Evolutionary conservation across 2,329 filamentous ascomycete genomes (phyloP), one percentile per base, ranked within the genome.

Genomic region (Parasarocladium wereldwijsianum): DNA sequence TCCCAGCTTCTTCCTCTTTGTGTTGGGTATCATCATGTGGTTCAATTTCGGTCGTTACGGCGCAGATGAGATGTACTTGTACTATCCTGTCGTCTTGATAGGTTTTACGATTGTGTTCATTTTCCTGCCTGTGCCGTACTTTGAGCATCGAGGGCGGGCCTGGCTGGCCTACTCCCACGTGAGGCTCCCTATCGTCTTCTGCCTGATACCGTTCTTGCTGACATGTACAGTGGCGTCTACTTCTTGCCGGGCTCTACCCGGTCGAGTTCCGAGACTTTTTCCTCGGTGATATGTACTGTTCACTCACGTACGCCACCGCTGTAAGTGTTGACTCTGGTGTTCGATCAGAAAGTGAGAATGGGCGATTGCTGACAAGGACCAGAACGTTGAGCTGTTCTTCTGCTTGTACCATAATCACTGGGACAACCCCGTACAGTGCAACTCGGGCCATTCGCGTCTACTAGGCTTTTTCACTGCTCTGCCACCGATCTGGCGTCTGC

Each of bases 261-360:
- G 90, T 98, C 29, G 87, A 96, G 49, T 98, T 96, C 50, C 73
- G 86, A 34, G 90, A 98, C 53, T 96, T 98, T 57, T 96, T 94
- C 53, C 66, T 96, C 0, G 90, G 90, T 31, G 90, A 98, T 49
- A 94, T 96, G 64, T 93, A 93, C 52, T 96, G 87, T 54, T 96
- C 90, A 3, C 63, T 93, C 33, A 93, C 86, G 5, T 98, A 98
- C 52, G 70, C 78, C 11, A 82, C 83, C 54, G 78, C 82, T 36
- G 82, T 87, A 64, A 59, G 79, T 70, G 11, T 7, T 3, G 11
- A 4, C 4, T 9, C 17, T 4, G 2, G n/a, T n/a, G n/a, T n/a
- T n/a, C n/a, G n/a, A n/a, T n/a, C n/a, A n/a, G n/a, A n/a, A n/a
- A n/a, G n/a, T n/a, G n/a, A n/a, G n/a, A n/a, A n/a, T n/a, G n/a